Evolutionary conservation across 176 grass and related monocot genomes (phyloP).

Genomic region (Cenchrus fungigraminus): DNA sequence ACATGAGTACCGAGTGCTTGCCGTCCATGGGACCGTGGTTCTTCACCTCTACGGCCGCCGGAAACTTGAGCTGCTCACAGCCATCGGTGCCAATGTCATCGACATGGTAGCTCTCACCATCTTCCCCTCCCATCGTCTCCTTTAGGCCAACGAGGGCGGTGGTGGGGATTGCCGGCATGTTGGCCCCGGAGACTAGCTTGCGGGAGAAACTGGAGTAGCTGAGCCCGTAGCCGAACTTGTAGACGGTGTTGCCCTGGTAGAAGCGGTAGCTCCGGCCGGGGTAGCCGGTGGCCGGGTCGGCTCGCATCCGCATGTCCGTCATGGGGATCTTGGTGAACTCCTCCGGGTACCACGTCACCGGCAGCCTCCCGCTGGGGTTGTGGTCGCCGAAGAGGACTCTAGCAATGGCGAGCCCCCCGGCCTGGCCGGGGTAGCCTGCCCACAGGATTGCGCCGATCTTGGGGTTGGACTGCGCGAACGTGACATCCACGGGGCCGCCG

Average conservation of each 20-base stretch:
- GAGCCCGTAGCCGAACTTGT: slow-evolving; percentile 69
- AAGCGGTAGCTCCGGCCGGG: slow-evolving; percentile 83
- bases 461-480: slow-evolving; percentile 54
- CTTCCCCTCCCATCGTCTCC: background rate
- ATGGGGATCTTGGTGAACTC: slow-evolving; percentile 68
- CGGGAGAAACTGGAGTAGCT: slow-evolving; percentile 66
- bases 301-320: slow-evolving; percentile 82
- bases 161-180: background rate
- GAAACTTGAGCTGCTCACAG: slow-evolving; percentile 57
- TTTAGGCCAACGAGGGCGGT: slow-evolving; percentile 11
- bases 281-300: slow-evolving; percentile 55
- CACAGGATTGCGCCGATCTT: slow-evolving; percentile 70
- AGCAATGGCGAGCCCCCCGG: slow-evolving; percentile 65
- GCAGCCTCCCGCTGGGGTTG: slow-evolving; percentile 69
- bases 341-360: slow-evolving; percentile 80
- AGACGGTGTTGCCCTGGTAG: slow-evolving; percentile 61
- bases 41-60: slow-evolving; percentile 40
- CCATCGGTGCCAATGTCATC: slow-evolving; percentile 18
- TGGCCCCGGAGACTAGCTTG: background rate
- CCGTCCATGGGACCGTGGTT: slow-evolving; percentile 79
- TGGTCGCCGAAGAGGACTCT: slow-evolving; percentile 68
- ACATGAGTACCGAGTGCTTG: slow-evolving; percentile 66
- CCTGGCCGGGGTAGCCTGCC: slow-evolving; percentile 71
- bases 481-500: slow-evolving; percentile 68
- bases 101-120: slow-evolving; percentile 14